These are phyloP conservation scores for Talaromyces thailandensis DNA, from an alignment of 495 filamentous ascomycete genomes.

Conservation along the genomic window DNA sequence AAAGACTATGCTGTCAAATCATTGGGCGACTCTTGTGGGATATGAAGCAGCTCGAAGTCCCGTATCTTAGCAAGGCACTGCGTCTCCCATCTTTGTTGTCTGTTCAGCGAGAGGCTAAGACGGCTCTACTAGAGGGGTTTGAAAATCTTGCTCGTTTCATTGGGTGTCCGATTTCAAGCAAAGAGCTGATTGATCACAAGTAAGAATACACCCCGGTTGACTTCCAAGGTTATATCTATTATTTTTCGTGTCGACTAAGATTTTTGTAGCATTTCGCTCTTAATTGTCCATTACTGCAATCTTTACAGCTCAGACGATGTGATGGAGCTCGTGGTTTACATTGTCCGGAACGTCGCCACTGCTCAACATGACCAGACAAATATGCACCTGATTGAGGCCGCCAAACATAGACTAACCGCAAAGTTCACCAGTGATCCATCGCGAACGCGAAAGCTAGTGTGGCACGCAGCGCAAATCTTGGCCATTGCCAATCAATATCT, in stretches of 20 bases:
- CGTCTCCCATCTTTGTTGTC: neutral
- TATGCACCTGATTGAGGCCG: neutral
- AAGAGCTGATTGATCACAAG: slow-evolving; percentile 6
- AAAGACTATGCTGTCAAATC: slow-evolving; percentile 1
- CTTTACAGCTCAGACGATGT: slow-evolving; percentile 6
- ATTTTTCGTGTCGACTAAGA: neutral
- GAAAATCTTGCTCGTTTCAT: neutral
- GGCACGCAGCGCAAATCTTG: slow-evolving; percentile 3
- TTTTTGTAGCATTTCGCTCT: neutral
- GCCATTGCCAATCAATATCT: slow-evolving; percentile 3
- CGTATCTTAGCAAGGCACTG: neutral
- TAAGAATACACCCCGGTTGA: neutral
- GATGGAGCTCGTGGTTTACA: slow-evolving; percentile 3
- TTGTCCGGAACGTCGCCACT: slow-evolving; percentile 4
- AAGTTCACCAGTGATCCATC: neutral
- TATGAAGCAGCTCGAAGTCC: slow-evolving; percentile 5
- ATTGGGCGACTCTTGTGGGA: slow-evolving; percentile 2
- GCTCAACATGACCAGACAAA: neutral
- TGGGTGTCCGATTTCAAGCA: neutral
- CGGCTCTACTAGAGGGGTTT: neutral
- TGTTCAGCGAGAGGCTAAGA: neutral
- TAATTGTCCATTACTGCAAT: slow-evolving; percentile 4
- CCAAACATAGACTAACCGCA: neutral
- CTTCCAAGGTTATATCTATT: neutral
- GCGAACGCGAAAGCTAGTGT: slow-evolving; percentile 1